Conservation (phyloP, 306 rosid species). For the Quercus parvula region DNA sequence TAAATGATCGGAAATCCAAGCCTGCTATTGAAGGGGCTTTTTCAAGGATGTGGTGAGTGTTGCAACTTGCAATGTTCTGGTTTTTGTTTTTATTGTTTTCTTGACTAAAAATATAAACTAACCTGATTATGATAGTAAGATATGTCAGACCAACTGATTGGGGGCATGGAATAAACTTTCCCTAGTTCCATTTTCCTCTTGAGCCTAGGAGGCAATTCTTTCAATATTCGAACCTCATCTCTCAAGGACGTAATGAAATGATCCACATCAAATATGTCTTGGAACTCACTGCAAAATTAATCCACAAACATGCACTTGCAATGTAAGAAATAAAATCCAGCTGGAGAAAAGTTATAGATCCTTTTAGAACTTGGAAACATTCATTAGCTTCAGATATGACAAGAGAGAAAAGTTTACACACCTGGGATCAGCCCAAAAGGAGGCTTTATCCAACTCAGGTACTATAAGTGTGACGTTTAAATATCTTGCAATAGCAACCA, state of each 20-base stretch:
- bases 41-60: background rate
- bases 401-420: constrained; percentile 20
- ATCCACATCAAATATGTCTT: constrained; percentile 90
- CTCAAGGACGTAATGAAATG: constrained; percentile 94
- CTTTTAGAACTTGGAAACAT: background rate
- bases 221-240: constrained; percentile 94
- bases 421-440: constrained; percentile 99
- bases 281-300: constrained; percentile 66
- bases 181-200: constrained; percentile 74
- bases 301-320: constrained; percentile 8
- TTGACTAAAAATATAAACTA: background rate
- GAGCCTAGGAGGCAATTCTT: constrained; percentile 89
- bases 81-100: background rate
- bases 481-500: constrained; percentile 93
- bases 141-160: constrained; percentile 94
- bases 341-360: constrained; percentile 2
- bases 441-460: constrained; percentile 85
- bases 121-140: constrained; percentile 88
- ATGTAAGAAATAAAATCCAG: constrained; percentile 7
- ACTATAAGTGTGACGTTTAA: constrained; percentile 91
- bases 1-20: background rate
- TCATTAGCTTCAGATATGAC: background rate
- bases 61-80: background rate
- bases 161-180: constrained; percentile 81
- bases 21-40: background rate